Evolutionary conservation across 1,284 basidiomycete genomes (phyloP).

Genomic region (Moesziomyces sp.): DNA sequence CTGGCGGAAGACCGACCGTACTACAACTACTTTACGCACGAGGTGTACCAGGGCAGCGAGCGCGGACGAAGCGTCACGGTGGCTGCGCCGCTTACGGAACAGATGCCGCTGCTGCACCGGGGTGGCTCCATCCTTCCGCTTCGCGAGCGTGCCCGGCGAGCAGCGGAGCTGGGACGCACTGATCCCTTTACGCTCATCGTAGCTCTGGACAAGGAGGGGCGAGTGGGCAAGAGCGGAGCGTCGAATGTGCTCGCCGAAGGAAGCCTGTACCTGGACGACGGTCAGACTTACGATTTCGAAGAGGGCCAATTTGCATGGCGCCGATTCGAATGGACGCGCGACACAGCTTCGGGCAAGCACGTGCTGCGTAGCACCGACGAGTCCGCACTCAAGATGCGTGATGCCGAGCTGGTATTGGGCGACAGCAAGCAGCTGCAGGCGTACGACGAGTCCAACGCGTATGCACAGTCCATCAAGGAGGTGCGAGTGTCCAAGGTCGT

Average conservation of each 20-base stretch:
- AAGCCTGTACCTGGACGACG: constrained; percentile 95
- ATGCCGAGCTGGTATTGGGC: constrained; percentile 22
- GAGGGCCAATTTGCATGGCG: constrained; percentile 80
- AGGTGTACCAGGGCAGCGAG: constrained; percentile 74
- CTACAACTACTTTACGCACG: constrained; percentile 84
- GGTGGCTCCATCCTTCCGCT: constrained; percentile 92
- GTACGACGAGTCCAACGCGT: constrained; percentile 45
- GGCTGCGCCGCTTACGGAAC: constrained; percentile 71
- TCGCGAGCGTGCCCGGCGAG: constrained; percentile 84
- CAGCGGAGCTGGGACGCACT: constrained; percentile 85
- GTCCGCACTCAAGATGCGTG: constrained; percentile 19
- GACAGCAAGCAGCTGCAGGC: constrained; percentile 42
- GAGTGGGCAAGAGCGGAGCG: constrained; percentile 17
- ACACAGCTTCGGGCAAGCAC: constrained; percentile 18
- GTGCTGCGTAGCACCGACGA: constrained; percentile 42
- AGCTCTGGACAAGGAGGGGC: constrained; percentile 74
- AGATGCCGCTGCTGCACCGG: constrained; percentile 84
- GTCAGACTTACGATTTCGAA: constrained; percentile 82
- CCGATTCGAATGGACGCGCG: constrained; percentile 47
- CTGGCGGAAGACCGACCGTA: constrained; percentile 92
- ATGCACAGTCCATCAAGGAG: constrained; percentile 46
- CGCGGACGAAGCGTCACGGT: constrained; percentile 77
- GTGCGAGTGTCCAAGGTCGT: constrained; percentile 64
- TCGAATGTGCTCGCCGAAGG: constrained; percentile 73
- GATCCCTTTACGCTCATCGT: constrained; percentile 94